Evolutionary conservation across 129 eudicot genomes (phyloP).

Genomic region (Flaveria linearis): DNA sequence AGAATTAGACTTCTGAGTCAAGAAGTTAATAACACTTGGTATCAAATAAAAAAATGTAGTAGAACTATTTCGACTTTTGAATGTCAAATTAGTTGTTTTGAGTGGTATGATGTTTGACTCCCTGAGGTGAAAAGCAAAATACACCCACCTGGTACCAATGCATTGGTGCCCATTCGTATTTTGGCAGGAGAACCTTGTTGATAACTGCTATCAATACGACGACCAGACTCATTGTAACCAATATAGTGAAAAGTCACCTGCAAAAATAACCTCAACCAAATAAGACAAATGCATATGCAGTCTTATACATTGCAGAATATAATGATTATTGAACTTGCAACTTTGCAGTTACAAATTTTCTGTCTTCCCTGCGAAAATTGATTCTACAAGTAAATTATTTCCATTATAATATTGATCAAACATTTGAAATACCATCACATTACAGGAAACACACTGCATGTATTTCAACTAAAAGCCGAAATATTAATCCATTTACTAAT

Average conservation of each 20-base stretch:
- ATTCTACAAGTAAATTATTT: not conserved
- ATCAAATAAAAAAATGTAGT: not conserved
- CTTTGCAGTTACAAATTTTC: not conserved
- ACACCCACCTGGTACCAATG: conserved; percentile 80
- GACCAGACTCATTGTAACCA: conserved; percentile 96
- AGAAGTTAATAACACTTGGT: not conserved
- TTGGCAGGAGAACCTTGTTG: conserved; percentile 92
- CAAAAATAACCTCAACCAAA: not conserved
- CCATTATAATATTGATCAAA: not conserved
- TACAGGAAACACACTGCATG: not conserved
- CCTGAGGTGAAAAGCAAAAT: conserved; percentile 14
- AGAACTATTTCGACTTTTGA: conserved; percentile 5
- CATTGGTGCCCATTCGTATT: conserved; percentile 92
- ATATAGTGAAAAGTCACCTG: conserved; percentile 91
- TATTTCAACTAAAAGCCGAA: not conserved
- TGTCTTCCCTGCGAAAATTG: not conserved
- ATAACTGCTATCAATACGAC: conserved; percentile 98
- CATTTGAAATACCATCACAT: not conserved
- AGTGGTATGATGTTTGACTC: not conserved
- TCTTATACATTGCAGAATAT: conserved; percentile 1
- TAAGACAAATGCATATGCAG: conserved; percentile 11
- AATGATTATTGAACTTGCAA: conserved; percentile 2
- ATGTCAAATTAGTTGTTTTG: not conserved
- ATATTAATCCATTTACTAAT: not conserved
- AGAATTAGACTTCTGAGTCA: not conserved